phyloP scores from a whole-genome alignment of 345 rosid species.

The Jatropha curcas region DNA sequence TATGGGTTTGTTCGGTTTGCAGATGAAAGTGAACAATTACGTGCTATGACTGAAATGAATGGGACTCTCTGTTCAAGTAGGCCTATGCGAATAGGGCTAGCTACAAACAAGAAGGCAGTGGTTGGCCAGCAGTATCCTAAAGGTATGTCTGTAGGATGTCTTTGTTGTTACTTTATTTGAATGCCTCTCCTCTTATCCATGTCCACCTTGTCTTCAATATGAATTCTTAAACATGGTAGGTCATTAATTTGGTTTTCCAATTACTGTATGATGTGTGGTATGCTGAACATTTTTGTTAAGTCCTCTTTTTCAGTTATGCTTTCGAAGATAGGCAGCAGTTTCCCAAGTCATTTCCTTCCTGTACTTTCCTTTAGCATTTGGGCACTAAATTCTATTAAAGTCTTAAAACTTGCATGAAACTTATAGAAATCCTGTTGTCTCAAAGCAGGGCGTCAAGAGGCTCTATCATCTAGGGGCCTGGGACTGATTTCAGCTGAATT shows the following conservation, averaged over 20 bases:
- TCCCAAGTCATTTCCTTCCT: slow-evolving; percentile 47
- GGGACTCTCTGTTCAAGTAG: slow-evolving; percentile 86
- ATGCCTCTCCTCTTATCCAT: neutral
- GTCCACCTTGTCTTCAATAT: slow-evolving; percentile 7
- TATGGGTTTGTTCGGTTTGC: slow-evolving; percentile 88
- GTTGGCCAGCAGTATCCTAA: slow-evolving; percentile 58
- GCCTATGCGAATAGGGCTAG: slow-evolving; percentile 87
- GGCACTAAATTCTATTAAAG: slow-evolving; percentile 50
- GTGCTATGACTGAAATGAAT: slow-evolving; percentile 92
- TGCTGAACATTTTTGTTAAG: slow-evolving; percentile 22
- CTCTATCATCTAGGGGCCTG: slow-evolving; percentile 96
- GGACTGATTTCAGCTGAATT: slow-evolving; percentile 91
- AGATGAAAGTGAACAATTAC: slow-evolving; percentile 79
- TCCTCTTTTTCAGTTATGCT: slow-evolving; percentile 35
- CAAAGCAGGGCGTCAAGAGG: slow-evolving; percentile 92
- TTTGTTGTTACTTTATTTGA: neutral
- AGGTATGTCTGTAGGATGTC: slow-evolving; percentile 42
- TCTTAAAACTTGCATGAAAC: slow-evolving; percentile 48
- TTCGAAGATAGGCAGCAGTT: slow-evolving; percentile 48
- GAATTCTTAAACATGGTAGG: slow-evolving; percentile 5
- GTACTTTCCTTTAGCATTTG: slow-evolving; percentile 49
- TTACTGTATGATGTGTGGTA: slow-evolving; percentile 6
- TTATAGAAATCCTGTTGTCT: slow-evolving; percentile 83
- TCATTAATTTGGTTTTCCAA: slow-evolving; percentile 4
- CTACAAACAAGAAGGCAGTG: slow-evolving; percentile 67